These are phyloP conservation scores for Pythium aquatile DNA, from an alignment of 352 stramenopile genomes.

Conservation along the genomic window DNA sequence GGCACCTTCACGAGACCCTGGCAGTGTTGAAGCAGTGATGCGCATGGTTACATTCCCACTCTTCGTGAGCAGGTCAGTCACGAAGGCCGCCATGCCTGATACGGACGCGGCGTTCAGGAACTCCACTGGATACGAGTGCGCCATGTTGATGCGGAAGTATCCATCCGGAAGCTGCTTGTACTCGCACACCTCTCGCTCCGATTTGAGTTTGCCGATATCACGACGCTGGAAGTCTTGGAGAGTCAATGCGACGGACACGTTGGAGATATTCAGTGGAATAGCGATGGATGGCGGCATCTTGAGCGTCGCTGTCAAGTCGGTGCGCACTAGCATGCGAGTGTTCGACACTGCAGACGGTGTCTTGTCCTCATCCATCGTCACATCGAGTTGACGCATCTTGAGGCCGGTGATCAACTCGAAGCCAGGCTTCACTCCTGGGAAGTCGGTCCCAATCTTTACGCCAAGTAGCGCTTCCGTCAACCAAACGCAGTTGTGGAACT, in stretches of 20 bases:
- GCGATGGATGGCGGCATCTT: slow-evolving; percentile 71
- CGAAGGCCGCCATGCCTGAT: slow-evolving; percentile 52
- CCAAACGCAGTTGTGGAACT: slow-evolving; percentile 62
- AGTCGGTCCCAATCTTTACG: slow-evolving; percentile 58
- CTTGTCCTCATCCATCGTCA: slow-evolving; percentile 33
- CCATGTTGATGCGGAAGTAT: slow-evolving; percentile 76
- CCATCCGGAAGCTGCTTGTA: slow-evolving; percentile 59
- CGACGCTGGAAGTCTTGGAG: slow-evolving; percentile 39
- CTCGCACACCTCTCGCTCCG: slow-evolving; percentile 50
- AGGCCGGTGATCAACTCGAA: slow-evolving; percentile 71
- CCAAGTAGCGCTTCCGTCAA: slow-evolving; percentile 58
- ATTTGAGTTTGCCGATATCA: slow-evolving; percentile 51
- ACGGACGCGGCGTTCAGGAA: slow-evolving; percentile 43
- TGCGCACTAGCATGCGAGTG: slow-evolving; percentile 68
- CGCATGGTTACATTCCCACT: slow-evolving; percentile 62
- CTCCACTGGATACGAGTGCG: slow-evolving; percentile 55
- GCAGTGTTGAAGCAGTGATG: slow-evolving; percentile 31
- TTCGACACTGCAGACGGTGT: slow-evolving; percentile 33
- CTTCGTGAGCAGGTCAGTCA: slow-evolving; percentile 55
- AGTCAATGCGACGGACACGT: slow-evolving; percentile 56
- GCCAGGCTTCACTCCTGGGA: slow-evolving; percentile 50
- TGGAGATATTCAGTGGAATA: slow-evolving; percentile 66
- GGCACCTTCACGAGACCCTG: slow-evolving; percentile 24
- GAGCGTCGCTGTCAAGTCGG: slow-evolving; percentile 59
- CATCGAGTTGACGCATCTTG: slow-evolving; percentile 69